phyloP scores from a whole-genome alignment of 257 asterid species.

The Catharanthus roseus region DNA sequence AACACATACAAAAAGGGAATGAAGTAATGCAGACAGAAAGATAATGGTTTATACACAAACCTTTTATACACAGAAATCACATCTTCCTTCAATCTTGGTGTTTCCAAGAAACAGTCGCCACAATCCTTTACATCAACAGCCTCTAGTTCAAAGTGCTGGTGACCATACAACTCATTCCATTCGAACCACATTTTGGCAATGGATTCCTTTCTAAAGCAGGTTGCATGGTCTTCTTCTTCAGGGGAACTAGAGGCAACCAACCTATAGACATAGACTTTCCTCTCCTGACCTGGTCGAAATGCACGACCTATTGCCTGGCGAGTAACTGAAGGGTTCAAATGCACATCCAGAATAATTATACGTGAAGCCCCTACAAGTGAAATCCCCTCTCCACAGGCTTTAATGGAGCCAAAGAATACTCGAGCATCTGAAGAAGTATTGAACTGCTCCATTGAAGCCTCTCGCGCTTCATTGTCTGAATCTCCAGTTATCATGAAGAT shows the following conservation, averaged over 20 bases:
- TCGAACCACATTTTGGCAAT: constrained; percentile 96
- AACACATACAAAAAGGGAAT: neutral
- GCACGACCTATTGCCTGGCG: constrained; percentile 99
- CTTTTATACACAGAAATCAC: constrained; percentile 47
- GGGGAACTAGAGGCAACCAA: constrained; percentile 72
- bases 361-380: constrained; percentile 97
- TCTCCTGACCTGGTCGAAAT: constrained; percentile 87
- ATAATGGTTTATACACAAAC: constrained; percentile 23
- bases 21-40: neutral
- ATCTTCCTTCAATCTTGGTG: constrained; percentile 57
- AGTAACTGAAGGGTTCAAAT: constrained; percentile 83
- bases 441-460: constrained; percentile 64
- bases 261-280: constrained; percentile 73
- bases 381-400: constrained; percentile 95
- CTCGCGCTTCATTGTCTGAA: constrained; percentile 69
- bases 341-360: constrained; percentile 71
- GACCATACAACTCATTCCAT: constrained; percentile 70
- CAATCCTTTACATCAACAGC: constrained; percentile 42
- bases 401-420: constrained; percentile 92
- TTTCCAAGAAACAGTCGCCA: constrained; percentile 67
- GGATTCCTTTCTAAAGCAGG: constrained; percentile 88
- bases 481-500: constrained; percentile 95
- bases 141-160: constrained; percentile 61
- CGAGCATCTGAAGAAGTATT: constrained; percentile 70
- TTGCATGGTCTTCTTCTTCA: constrained; percentile 71